phyloP scores from a whole-genome alignment of 768 basidiomycete genomes.

The Steccherinum ochraceum region DNA sequence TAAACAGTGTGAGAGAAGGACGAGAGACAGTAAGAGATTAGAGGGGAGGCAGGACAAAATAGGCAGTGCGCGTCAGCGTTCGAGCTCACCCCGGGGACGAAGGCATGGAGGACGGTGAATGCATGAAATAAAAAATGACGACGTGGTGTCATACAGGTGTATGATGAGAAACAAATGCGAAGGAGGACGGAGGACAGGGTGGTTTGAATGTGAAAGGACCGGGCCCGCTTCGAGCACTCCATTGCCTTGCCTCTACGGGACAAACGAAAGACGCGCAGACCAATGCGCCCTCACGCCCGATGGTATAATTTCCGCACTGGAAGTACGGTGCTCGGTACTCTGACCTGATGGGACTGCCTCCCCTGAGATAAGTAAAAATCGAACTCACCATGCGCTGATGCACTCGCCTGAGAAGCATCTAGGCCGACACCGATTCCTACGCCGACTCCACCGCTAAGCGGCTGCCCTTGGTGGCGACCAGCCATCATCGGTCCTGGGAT shows the following conservation, averaged over 20 bases:
- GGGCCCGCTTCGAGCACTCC: slow-evolving; percentile 12
- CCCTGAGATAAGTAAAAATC: slow-evolving; percentile 48
- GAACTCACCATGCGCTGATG: slow-evolving; percentile 62
- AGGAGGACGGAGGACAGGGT: slow-evolving; percentile 12
- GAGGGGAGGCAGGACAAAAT: slow-evolving; percentile 20
- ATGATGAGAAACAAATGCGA: neutral
- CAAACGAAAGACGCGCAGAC: slow-evolving; percentile 19
- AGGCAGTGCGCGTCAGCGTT: slow-evolving; percentile 25
- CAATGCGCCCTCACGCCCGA: slow-evolving; percentile 47
- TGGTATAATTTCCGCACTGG: slow-evolving; percentile 81
- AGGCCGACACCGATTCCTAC: slow-evolving; percentile 15
- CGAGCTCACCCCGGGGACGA: slow-evolving; percentile 21
- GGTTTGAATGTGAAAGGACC: slow-evolving; percentile 15
- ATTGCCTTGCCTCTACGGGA: neutral
- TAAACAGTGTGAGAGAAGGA: slow-evolving; percentile 6
- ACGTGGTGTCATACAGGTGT: neutral
- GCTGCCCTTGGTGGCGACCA: slow-evolving; percentile 11
- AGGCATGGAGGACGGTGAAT: slow-evolving; percentile 18
- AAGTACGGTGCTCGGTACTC: slow-evolving; percentile 87
- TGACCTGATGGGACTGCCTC: slow-evolving; percentile 66
- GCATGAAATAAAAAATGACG: slow-evolving; percentile 14
- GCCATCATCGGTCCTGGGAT: slow-evolving; percentile 27
- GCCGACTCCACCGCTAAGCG: slow-evolving; percentile 11
- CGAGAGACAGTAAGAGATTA: slow-evolving; percentile 14
- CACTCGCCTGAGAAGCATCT: slow-evolving; percentile 30